Evolutionary conservation across 352 stramenopile genomes (phyloP), one percentile per base, ranked within the genome.

Genomic region (Globisporangium lucens): DNA sequence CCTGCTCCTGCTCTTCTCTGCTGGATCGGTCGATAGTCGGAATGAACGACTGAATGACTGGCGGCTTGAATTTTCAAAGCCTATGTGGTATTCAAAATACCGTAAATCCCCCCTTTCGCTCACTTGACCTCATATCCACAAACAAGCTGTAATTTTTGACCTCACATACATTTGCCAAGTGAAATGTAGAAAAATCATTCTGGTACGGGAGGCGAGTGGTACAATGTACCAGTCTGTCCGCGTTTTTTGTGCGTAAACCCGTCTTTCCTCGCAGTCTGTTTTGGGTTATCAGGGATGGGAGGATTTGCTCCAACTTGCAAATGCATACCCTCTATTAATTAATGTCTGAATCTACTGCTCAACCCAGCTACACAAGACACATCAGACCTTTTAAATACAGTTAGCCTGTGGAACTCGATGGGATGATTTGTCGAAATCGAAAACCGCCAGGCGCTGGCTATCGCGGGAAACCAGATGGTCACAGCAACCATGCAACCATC

Each of bases 21-120:
- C 30, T 60, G 55, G 55, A 60, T 43, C 55, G 55, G 46, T 60
- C 55, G 30, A 60, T 47, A 60, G 55, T 60, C 55, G 55, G 55
- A 60, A 60, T 46, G 38, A 46, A 1, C 17, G 55, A 30, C 7
- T 13, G 53, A 59, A 59, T 38, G 53, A 59, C 55, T 58, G 52
- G 52, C 55, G 8, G 30, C 15, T 49, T 49, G 41, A 49, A 43
- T 60, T 60, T 60, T 35, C 12, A 59, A 59, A 59, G 41, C 41
- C 17, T n/a, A 24, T 57, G 47, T 33, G n/a, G 46, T 27, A 53
- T 53, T 27, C 43, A 13, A 33, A 22, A 27, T 46, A 46, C 38
- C 12, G 15, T 33, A 9, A 43, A 46, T 46, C 38, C 55, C 55
- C 55, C 55, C 55, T 60, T 46, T 60, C 30, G 29, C 55, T 46